Evolutionary conservation across 495 filamentous ascomycete species (phyloP).

Genomic region (Penicillium lagena): DNA sequence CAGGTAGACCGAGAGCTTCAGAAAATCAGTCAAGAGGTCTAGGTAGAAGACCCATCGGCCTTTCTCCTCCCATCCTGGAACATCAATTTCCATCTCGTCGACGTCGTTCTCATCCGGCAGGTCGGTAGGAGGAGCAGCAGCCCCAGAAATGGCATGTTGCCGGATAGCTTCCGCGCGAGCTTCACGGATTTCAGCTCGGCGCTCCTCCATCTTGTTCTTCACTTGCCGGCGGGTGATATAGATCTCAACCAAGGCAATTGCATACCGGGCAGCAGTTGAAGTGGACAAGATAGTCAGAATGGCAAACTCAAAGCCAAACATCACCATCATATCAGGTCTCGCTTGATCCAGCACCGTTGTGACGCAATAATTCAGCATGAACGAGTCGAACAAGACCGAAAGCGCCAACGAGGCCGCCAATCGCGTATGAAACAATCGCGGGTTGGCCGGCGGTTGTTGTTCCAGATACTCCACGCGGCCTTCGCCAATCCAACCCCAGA

Average conservation of each 20-base stretch:
- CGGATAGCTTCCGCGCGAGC: constrained; percentile 49
- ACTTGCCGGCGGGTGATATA: constrained; percentile 66
- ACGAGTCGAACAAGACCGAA: constrained; percentile 68
- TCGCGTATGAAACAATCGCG: constrained; percentile 80
- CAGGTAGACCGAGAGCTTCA: constrained; percentile 82
- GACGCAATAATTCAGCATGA: constrained; percentile 73
- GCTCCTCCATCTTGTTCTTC: constrained; percentile 55
- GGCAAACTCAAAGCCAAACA: constrained; percentile 98
- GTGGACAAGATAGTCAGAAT: constrained; percentile 72
- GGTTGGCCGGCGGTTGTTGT: constrained; percentile 90
- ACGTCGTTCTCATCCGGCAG: constrained; percentile 68
- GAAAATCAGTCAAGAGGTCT: constrained; percentile 82
- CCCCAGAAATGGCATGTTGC: constrained; percentile 32
- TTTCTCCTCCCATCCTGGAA: constrained; percentile 95
- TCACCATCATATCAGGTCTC: constrained; percentile 97
- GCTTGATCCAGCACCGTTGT: constrained; percentile 77
- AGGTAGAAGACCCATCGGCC: constrained; percentile 88
- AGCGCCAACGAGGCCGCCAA: constrained; percentile 71
- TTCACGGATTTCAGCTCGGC: constrained; percentile 58
- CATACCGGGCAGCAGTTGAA: constrained; percentile 72
- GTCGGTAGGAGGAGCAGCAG: constrained; percentile 19
- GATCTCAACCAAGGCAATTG: constrained; percentile 72
- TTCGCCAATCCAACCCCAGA: constrained; percentile 97
- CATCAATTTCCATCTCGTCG: constrained; percentile 89
- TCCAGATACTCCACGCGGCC: constrained; percentile 90